These are phyloP conservation scores for Vicia sativa DNA, from an alignment of 306 rosid genomes.

Conservation along the genomic window DNA sequence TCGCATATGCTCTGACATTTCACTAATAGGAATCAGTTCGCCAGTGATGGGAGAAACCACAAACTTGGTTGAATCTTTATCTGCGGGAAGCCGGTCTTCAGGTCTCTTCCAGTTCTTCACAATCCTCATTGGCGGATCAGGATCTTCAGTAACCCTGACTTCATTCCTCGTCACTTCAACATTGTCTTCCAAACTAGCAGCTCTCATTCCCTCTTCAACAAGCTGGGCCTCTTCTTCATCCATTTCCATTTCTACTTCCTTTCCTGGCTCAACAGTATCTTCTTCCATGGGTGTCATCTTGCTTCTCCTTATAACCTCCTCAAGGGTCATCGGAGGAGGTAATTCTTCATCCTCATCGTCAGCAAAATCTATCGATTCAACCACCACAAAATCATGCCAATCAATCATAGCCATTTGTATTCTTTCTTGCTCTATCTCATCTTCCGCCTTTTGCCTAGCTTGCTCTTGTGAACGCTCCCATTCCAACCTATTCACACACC, in stretches of 20 bases:
- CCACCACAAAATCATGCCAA: conserved; percentile 99
- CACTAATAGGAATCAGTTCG: conserved; percentile 80
- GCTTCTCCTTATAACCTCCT: conserved; percentile 95
- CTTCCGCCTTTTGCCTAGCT: conserved; percentile 93
- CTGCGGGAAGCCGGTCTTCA: conserved; percentile 81
- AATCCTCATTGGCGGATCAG: conserved; percentile 90
- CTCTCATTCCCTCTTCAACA: conserved; percentile 92
- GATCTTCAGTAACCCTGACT: conserved; percentile 64
- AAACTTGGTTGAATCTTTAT: conserved; percentile 81
- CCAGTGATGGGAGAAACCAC: conserved; percentile 93
- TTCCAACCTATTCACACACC: conserved; percentile 85
- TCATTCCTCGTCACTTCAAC: conserved; percentile 65
- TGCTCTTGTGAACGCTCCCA: conserved; percentile 98
- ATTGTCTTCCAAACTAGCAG: conserved; percentile 67
- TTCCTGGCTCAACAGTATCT: conserved; percentile 74
- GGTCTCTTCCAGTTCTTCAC: conserved; percentile 99
- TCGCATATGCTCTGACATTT: conserved; percentile 98
- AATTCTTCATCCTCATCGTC: conserved; percentile 96
- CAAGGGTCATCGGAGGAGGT: conserved; percentile 93
- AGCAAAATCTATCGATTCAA: conserved; percentile 87
- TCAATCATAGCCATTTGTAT: conserved; percentile 96
- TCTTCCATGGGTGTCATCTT: conserved; percentile 72
- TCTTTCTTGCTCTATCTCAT: conserved; percentile 95
- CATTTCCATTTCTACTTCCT: conserved; percentile 98
- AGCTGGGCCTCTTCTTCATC: conserved; percentile 95